phyloP scores from a whole-genome alignment of 352 stramenopile species.

The Phytopythium litorale region DNA sequence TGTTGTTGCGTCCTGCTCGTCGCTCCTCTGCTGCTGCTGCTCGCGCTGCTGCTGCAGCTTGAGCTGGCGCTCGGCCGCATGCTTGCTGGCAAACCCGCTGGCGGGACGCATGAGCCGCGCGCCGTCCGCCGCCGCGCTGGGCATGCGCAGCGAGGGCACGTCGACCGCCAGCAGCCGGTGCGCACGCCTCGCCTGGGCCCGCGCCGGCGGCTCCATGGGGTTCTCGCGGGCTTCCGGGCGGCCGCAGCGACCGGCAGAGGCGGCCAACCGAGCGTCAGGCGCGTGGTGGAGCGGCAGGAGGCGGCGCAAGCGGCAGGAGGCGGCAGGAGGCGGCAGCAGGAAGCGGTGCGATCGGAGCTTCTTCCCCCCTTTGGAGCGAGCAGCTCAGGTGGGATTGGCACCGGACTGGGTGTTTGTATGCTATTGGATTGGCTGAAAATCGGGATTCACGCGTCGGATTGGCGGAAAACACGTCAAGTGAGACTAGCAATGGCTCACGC shows the following conservation, averaged over 20 bases:
- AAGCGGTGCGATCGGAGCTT: background rate
- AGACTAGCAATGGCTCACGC: too few species aligned
- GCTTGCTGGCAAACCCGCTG: constrained; percentile 33
- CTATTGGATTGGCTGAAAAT: background rate
- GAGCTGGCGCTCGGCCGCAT: constrained; percentile 24
- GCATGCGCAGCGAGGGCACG: background rate
- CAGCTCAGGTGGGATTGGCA: background rate
- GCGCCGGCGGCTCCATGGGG: background rate
- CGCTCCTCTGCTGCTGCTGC: background rate
- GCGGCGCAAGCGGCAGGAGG: too few species aligned
- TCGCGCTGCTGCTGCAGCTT: constrained; percentile 19
- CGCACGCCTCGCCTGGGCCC: background rate
- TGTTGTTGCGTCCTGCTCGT: constrained; percentile 17
- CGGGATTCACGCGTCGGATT: too few species aligned
- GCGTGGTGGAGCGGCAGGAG: too few species aligned
- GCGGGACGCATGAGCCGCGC: constrained; percentile 27
- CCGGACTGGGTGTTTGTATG: too few species aligned
- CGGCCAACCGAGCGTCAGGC: too few species aligned
- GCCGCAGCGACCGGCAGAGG: background rate
- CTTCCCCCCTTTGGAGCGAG: background rate
- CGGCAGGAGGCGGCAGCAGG: too few species aligned
- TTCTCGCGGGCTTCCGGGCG: background rate
- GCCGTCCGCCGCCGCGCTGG: constrained; percentile 16
- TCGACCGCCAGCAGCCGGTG: background rate
- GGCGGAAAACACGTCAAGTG: background rate